Evolutionary conservation across 352 stramenopile species (phyloP).

Genomic region (Achlya hypogyna): DNA sequence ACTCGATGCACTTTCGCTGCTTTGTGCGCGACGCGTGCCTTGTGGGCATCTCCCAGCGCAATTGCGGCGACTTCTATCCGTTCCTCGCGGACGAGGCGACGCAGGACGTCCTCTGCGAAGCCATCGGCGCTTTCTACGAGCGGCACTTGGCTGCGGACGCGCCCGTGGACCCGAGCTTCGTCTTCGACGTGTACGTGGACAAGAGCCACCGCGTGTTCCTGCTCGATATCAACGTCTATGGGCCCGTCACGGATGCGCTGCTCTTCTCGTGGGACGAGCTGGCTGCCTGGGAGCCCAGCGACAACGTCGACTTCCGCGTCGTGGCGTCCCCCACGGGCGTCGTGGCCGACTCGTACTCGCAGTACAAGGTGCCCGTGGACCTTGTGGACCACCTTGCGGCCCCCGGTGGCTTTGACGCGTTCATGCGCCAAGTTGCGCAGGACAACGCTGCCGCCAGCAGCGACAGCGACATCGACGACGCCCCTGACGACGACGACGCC

Average conservation of each 20-base stretch:
- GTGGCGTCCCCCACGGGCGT: conserved; percentile 59
- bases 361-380: conserved; percentile 78
- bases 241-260: conserved; percentile 85
- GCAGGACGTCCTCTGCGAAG: conserved; percentile 53
- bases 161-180: conserved; percentile 73
- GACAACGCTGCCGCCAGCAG: conserved; percentile 37
- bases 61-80: conserved; percentile 87
- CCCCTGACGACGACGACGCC: conserved; percentile 25
- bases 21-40: conserved; percentile 80
- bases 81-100: conserved; percentile 66
- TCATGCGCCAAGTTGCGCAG: conserved; percentile 49
- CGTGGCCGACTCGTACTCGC: conserved; percentile 51
- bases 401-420: conserved; percentile 60
- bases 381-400: conserved; percentile 69
- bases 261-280: conserved; percentile 90
- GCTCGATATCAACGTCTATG: conserved; percentile 94
- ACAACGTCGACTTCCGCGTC: conserved; percentile 60
- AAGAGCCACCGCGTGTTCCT: conserved; percentile 87
- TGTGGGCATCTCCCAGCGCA: conserved; percentile 86
- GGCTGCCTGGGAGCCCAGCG: conserved; percentile 17
- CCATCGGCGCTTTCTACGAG: conserved; percentile 59
- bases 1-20: conserved; percentile 93
- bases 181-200: conserved; percentile 93
- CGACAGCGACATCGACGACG: conserved; percentile 26
- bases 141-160: conserved; percentile 39